Evolutionary conservation across 257 asterid species (phyloP), one percentile per base, ranked within the genome.

Genomic region (Solanum etuberosum): DNA sequence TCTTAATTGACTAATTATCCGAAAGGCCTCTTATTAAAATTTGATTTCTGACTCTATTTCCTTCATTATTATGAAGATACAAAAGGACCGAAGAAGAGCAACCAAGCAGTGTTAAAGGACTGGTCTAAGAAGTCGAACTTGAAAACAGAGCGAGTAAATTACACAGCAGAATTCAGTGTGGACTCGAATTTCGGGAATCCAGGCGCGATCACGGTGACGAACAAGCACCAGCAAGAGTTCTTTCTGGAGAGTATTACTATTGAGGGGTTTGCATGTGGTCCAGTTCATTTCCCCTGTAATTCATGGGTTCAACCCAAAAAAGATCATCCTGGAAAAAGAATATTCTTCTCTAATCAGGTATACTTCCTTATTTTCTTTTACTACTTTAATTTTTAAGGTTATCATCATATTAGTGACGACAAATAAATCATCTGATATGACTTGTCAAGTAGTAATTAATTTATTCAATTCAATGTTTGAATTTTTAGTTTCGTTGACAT

Each of bases 271-370:
- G 94, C 95, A 67, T 91, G 94, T 87, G 99, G 99, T 15, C 95
- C 98, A 5, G 92, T 96, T 32, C 97, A 95, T 85, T 97, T 97
- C 61, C 95, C 99, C 88, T 94, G 99, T 89, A 92, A 94, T 85
- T 95, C 99, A 29, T 96, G 98, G 99, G 98, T 97, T 54, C 99
- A 96, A 86, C 89, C 98, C 85, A 88, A 72, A 87, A 97, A 92
- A 89, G 91, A 94, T 89, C 95, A 94, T 86, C 97, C 96, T 84
- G 95, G 91, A 9, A 92, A 91, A 83, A 95, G 98, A 85, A 80
- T 97, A 38, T 95, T 97, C 94, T 97, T 96, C 89, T 92, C 97
- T 74, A 97, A 97, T 91, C 94, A 97, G 99, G 99, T 95, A 46
- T n/a, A 0, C 2, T 63, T 42, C 27, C 4, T 6, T 29, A 20